Base-by-base conservation (phyloP, 345 rosid genomes). In the Eucalyptus decipiens region DNA sequence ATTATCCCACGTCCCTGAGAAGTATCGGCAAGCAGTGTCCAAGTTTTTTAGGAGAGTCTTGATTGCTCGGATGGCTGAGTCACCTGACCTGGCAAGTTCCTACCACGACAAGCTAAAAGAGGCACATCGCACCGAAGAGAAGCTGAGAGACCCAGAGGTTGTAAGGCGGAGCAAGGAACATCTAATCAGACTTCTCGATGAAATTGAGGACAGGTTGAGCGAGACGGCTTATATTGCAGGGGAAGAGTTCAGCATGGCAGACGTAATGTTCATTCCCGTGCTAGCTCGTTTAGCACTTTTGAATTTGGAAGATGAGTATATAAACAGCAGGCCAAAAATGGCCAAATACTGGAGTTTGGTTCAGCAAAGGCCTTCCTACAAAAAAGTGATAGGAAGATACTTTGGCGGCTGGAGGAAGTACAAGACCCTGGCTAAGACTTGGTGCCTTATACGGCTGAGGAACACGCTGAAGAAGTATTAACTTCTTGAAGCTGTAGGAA, bases 191-290 rank as follows among this genome's bases (percentile, higher is more conserved):
- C 94, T 97, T 88, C 95, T 95, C 3, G 95, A 96, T 90, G 98
- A 96, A 88, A 95, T 94, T 14, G 98, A 97, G 89, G 90, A 87
- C 21, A 93, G 93, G 92, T 93, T 96, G 87, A 92, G 87, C 5
- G 93, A 92, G 52, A 93, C 96, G 4, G 67, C 90, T 6, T 94
- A 95, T 92, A 86, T 97, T 88, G 94, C 91, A 10, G 98, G 99
- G 88, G 92, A 94, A 30, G 99, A 94, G 90, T 97, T 97, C 92
- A 94, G 97, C 85, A 92, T 95, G 97, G 99, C 98, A 34, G 99
- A 97, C 56, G 95, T 94, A 37, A 92, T 92, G 95, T 92, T 97
- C 32, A 90, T 96, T 83, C 99, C 99, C 0, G 93, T 97, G 40
- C 92, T 97, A 49, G 94, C 97, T 86, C 93, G 98, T 19, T 50